Evolutionary conservation across 2,329 filamentous ascomycete genomes (phyloP).

Genomic region (Berkeleyomyces rouxiae): DNA sequence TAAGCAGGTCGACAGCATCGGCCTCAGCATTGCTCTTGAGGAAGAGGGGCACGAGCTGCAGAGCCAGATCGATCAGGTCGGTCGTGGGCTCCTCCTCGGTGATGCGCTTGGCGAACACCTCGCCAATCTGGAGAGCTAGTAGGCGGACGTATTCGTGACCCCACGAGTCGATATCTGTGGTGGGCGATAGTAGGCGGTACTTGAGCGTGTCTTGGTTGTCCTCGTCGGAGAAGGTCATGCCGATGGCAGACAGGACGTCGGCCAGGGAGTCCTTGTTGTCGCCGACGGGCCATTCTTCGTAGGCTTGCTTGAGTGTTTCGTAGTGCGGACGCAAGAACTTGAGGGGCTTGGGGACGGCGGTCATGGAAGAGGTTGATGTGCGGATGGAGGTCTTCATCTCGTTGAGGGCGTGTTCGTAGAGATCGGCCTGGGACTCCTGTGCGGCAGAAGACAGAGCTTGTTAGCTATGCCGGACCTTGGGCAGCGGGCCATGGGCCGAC

Average conservation of each 20-base stretch:
- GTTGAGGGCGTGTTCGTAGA: constrained; percentile 86
- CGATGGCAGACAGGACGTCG: constrained; percentile 90
- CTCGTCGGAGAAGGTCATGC: constrained; percentile 97
- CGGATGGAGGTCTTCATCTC: constrained; percentile 98
- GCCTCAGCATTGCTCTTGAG: constrained; percentile 95
- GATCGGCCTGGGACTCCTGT: constrained; percentile 68
- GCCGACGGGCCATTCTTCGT: constrained; percentile 74
- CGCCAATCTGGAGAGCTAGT: constrained; percentile 84
- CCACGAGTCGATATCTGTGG: constrained; percentile 89
- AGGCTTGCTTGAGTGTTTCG: constrained; percentile 69
- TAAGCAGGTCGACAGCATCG: constrained; percentile 91
- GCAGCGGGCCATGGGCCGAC: neutral
- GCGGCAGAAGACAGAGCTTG: neutral
- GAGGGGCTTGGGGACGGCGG: constrained; percentile 90
- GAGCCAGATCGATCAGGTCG: constrained; percentile 71
- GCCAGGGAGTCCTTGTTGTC: constrained; percentile 80
- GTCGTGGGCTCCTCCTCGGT: constrained; percentile 69
- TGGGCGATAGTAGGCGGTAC: constrained; percentile 77
- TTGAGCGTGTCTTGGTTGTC: constrained; percentile 91
- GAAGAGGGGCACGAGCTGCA: constrained; percentile 81
- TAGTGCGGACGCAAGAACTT: constrained; percentile 98
- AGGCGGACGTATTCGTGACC: constrained; percentile 97
- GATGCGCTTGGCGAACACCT: constrained; percentile 79
- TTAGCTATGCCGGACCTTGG: neutral
- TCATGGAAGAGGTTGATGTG: constrained; percentile 98